Evolutionary conservation across 805 yeast species (phyloP).

Genomic region (Myxozyma neglecta): DNA sequence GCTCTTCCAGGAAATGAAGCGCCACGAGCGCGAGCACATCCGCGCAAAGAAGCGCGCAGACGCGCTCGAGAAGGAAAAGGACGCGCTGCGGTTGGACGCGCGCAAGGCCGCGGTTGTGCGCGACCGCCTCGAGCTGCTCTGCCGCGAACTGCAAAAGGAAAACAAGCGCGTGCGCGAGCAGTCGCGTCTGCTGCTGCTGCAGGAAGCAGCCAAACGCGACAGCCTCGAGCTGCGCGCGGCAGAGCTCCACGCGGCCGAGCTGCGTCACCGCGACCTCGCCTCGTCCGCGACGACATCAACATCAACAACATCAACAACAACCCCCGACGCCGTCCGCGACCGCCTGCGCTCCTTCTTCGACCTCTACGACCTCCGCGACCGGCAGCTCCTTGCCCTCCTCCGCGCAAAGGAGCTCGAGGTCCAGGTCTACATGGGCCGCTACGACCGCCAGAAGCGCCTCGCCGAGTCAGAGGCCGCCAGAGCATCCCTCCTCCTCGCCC

Average conservation of each 20-base stretch:
- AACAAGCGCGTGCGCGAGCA: constrained; percentile 21
- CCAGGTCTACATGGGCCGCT: constrained; percentile 36
- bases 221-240: no score
- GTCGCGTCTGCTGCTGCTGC: no score
- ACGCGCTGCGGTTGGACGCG: constrained; percentile 7
- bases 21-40: constrained; percentile 26
- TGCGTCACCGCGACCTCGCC: no score
- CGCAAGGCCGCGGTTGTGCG: constrained; percentile 11
- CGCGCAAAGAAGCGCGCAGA: constrained; percentile 21
- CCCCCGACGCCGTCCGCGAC: background rate
- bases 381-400: constrained; percentile 14
- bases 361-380: constrained; percentile 29
- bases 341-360: constrained; percentile 26
- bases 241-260: no score
- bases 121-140: constrained; percentile 21
- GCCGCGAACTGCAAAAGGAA: constrained; percentile 28
- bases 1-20: constrained; percentile 26
- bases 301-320: no score
- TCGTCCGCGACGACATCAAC: no score
- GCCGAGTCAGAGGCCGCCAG: constrained; percentile 20
- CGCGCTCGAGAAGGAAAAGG: constrained; percentile 13
- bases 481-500: constrained; percentile 12
- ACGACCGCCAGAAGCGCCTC: constrained; percentile 21
- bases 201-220: no score
- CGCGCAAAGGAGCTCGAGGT: constrained; percentile 28